Evolutionary conservation across 228 moss, liverwort and hornwort genomes (phyloP), one percentile per base, ranked within the genome.

Genomic region (Sphagnum fallax): DNA sequence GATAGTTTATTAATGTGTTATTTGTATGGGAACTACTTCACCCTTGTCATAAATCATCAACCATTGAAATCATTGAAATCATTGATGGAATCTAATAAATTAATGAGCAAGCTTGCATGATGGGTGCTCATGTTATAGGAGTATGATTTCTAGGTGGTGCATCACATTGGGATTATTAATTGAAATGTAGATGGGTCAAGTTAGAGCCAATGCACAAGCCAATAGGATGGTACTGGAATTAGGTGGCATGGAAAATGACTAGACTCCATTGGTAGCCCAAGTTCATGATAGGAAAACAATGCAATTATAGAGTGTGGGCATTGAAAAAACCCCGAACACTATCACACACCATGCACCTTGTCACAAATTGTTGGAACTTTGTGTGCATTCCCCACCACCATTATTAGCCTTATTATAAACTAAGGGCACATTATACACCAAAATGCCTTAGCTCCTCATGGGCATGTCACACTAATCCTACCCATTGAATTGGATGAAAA

Each of bases 301-400:
- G 61, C 51, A 63, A 47, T 51, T 49, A 10, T 63, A 62, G 16
- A 12, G 0, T 63, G n/a, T 32, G 62, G 8, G 60, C 71, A 11
- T 51, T 71, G 55, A 55, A 55, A 8, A 12, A 55, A 48, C 16
- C 48, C 9, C 1, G 4, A 8, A 71, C 48, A 4, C 6, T 10
- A 10, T 71, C 71, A 65, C 65, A 55, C 5, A 47, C 12, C 49
- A 64, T 52, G 52, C 65, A 72, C n/a, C 65, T 12, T 4, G 72
- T 5, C 6, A 72, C 72, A 10, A 65, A 8, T 8, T 72, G 16
- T 10, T 65, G 51, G n/a, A 72, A 18, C 18, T 72, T 10, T 4
- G 32, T 53, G 16, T 72, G 65, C 52, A 72, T 72, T 11, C 52
- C 65, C 6, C 52, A 8, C 16, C 72, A 52, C n/a, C 52, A 51